These are phyloP conservation scores for Mortierella sp. DNA, from an alignment of 371 early-diverging fungal species.

Conservation along the genomic window DNA sequence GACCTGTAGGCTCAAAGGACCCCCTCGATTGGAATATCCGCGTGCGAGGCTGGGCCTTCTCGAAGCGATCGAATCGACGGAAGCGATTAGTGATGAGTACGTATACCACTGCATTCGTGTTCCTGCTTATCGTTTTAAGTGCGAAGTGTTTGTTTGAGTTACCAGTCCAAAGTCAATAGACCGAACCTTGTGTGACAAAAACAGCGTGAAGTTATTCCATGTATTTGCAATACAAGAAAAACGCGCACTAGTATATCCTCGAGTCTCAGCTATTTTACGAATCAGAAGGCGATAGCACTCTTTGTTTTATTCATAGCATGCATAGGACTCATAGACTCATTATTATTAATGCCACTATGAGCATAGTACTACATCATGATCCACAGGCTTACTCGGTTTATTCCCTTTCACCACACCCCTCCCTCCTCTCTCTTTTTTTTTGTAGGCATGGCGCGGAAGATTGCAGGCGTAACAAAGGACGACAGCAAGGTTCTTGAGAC, in stretches of 20 bases:
- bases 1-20: constrained; percentile 34
- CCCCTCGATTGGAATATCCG: constrained; percentile 54
- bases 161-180: no score
- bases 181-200: no score
- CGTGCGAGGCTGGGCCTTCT: constrained; percentile 54
- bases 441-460: constrained; percentile 53
- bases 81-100: constrained; percentile 54
- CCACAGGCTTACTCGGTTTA: not conserved
- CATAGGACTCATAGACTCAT: no score
- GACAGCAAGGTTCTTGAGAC: constrained; percentile 36
- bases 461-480: constrained; percentile 57
- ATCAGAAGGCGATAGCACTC: no score
- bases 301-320: no score
- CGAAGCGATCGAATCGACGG: constrained; percentile 46
- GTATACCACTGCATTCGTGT: not conserved
- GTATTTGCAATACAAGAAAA: no score
- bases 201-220: no score
- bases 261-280: no score
- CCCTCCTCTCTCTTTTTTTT: not conserved
- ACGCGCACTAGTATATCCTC: no score
- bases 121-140: not conserved
- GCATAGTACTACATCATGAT: no score
- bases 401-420: not conserved
- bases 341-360: no score
- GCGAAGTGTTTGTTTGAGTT: no score